Evolutionary conservation across 768 basidiomycete genomes (phyloP).

Genomic region (Mycena albidolilacea): DNA sequence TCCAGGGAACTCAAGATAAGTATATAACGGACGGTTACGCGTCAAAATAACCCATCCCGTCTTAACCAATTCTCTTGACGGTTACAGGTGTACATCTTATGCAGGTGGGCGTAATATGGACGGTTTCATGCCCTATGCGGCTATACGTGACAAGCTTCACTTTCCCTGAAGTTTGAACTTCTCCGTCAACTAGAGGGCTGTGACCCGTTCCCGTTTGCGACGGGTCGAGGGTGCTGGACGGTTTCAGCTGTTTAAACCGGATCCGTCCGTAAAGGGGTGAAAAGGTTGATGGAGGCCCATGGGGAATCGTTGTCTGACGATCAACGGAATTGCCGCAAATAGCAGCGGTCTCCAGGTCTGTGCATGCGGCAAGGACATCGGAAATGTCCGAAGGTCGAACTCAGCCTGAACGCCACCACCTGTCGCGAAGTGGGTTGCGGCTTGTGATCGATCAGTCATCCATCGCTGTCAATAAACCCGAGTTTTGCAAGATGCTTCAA

Average conservation of each 20-base stretch:
- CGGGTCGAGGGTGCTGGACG: too few species aligned
- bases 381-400: too few species aligned
- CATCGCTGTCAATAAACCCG: too few species aligned
- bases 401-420: too few species aligned
- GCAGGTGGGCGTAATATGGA: not conserved
- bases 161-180: constrained; percentile 1
- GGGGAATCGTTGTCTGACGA: not conserved
- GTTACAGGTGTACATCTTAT: not conserved
- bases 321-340: not conserved
- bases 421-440: too few species aligned
- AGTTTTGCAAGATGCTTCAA: too few species aligned
- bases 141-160: constrained; percentile 2
- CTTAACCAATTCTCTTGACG: too few species aligned
- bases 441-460: too few species aligned
- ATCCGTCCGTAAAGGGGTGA: not conserved
- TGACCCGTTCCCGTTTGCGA: not conserved
- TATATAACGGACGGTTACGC: not conserved
- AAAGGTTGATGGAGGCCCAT: not conserved
- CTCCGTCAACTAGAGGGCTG: not conserved
- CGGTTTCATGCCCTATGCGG: constrained; percentile 5
- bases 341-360: not conserved
- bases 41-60: not conserved
- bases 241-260: too few species aligned
- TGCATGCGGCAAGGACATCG: too few species aligned
- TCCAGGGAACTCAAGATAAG: constrained; percentile 1